Evolutionary conservation across 2,329 filamentous ascomycete species (phyloP), one percentile per base, ranked within the genome.

Genomic region (Elsinoe ampelina): DNA sequence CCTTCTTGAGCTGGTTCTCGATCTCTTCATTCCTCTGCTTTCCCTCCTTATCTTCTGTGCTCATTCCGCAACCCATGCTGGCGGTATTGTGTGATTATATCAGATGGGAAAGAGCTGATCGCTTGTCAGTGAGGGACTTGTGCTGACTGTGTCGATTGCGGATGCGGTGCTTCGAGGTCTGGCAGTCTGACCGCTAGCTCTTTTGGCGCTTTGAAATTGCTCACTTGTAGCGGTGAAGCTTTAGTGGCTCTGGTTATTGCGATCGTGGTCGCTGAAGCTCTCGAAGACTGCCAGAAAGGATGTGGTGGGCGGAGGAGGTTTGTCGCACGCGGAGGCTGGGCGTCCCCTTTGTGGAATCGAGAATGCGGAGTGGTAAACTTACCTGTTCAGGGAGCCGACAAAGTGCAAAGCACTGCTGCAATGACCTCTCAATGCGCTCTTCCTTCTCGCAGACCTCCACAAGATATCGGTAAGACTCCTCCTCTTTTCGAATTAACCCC

Each of bases 21-120:
- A 98, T 98, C 84, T 97, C 92, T 82, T 98, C 93, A 73, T 98
- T 97, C 67, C 93, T 86, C 80, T 90, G 89, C 88, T 96, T 97
- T 78, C 93, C 92, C 90, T 97, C 93, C 86, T 96, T 96, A 79
- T 97, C 93, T 80, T 97, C 93, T 71, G 93, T 95, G 75, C 92
- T 97, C 89, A 96, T 95, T 77, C 92, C 92, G 75, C 93, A 98
- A 84, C 93, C 93, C 93, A 98, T 98, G 69, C 80, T 90, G 86
- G 72, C 78, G 75, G 73, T 57, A 20, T 50, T 36, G 45, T 39
- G 50, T 26, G 41, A 57, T 58, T 58, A 58, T 55, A 48, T 58
- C 41, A 47, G 30, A 48, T 48, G n/a, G 41, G 34, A 38, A 36
- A 41, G 36, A 54, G 50, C 32, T 54, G 32, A 2, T 39, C 15